Conservation (phyloP, 2,329 filamentous ascomycete species). For the Lasiodiplodia hormozganensis region DNA sequence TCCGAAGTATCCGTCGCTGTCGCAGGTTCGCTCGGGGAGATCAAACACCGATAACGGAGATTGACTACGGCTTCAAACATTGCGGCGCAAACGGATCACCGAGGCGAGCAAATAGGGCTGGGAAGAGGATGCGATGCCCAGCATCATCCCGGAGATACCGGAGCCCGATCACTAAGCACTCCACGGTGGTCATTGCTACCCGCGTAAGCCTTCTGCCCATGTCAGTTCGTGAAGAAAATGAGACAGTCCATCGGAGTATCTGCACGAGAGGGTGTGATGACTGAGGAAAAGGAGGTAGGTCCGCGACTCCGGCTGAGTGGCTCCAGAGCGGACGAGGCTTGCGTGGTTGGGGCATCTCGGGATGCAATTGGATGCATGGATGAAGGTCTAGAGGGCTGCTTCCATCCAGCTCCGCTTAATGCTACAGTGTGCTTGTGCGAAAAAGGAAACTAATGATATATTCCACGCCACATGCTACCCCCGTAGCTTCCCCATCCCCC, state of each 20-base stretch:
- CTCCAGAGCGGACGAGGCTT: slow-evolving; percentile 13
- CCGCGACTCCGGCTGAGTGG: background rate
- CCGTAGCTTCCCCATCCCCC: slow-evolving; percentile 11
- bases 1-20: background rate
- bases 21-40: background rate
- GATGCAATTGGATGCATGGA: background rate
- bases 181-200: background rate
- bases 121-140: background rate
- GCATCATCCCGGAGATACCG: slow-evolving; percentile 23
- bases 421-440: slow-evolving; percentile 5
- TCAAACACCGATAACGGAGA: background rate
- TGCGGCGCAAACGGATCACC: background rate
- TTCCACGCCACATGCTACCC: background rate
- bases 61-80: background rate
- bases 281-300: slow-evolving; percentile 18
- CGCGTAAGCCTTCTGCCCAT: background rate
- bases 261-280: slow-evolving; percentile 13
- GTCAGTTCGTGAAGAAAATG: background rate
- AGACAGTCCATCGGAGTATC: slow-evolving; percentile 7
- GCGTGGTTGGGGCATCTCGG: background rate
- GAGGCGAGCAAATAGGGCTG: background rate
- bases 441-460: slow-evolving; percentile 10
- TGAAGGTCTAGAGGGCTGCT: background rate
- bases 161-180: slow-evolving; percentile 4
- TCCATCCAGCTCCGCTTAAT: background rate